Base-by-base conservation (phyloP, 164 flowering plant species). In the Akebia trifoliata region DNA sequence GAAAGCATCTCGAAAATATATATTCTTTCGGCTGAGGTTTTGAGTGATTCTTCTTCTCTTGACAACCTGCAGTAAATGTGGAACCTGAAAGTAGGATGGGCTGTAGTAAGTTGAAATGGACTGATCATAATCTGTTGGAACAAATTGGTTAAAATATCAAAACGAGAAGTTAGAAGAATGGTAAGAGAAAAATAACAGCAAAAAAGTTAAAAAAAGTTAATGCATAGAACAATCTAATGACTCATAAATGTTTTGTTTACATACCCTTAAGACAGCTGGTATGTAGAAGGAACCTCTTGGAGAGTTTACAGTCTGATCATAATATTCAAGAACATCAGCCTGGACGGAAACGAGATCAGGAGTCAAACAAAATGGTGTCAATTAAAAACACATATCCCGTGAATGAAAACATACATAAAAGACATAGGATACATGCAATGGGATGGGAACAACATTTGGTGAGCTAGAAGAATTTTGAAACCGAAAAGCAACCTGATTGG, bases 321-420 rank as follows among this genome's bases (percentile, higher is more conserved):
- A 93, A 66, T 93, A 93, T 69, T 93, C 99, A 32, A 93, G 74
- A 40, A 93, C 96, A 77, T 90, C 99, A 59, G 95, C 99, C 99
- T 93, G 87, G 58, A 60, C 18, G 21, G 30, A 60, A 70, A 58
- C 40, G 66, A 60, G 47, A 58, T 56, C 29, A 76, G 38, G 44
- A 11, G 15, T 58, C 32, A 45, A 57, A 24, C 8, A 11, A 5
- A 49, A 10, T 9, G 10, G 42, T 30, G 18, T 18, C 1, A 57
- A 31, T 20, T 17, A 36, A 22, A 48, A 10, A 42, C 36, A 44
- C 6, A 24, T 31, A 15, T 35, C 17, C 26, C 6, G 44, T 9
- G 34, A 28, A 21, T 8, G 15, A 10, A 15, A 15, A 18, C 8
- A 22, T 10, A 6, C 4, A 37, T 24, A n/a, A n/a, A n/a, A n/a